phyloP scores from a whole-genome alignment of 2,329 filamentous ascomycete genomes.

The Diaporthe citriasiana region DNA sequence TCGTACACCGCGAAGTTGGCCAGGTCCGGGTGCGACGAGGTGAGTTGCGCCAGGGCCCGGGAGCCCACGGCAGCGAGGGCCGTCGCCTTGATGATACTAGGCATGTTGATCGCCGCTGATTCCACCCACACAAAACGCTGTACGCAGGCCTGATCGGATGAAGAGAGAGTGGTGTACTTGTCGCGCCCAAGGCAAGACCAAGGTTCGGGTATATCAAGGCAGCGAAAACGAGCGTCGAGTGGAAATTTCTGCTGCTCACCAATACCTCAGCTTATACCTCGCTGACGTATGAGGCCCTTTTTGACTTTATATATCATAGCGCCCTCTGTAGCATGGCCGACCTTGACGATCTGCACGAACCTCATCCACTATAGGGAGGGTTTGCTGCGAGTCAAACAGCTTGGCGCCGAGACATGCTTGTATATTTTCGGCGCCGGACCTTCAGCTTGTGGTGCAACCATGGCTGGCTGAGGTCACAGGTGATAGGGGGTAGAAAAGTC shows the following conservation, averaged over 20 bases:
- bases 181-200: slow-evolving; percentile 1
- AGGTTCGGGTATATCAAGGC: slow-evolving; percentile 2
- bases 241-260: background rate
- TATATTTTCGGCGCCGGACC: slow-evolving; percentile 4
- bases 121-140: background rate
- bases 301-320: slow-evolving; percentile 13
- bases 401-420: slow-evolving; percentile 21
- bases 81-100: background rate
- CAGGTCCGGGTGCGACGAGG: slow-evolving; percentile 36
- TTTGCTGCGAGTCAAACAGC: slow-evolving; percentile 24
- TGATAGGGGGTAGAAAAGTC: too few relatives aligned
- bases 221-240: background rate
- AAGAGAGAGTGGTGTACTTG: slow-evolving; percentile 5
- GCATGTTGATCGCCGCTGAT: background rate
- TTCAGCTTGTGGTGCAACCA: background rate
- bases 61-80: slow-evolving; percentile 30
- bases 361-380: background rate
- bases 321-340: background rate
- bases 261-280: background rate
- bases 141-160: background rate
- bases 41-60: slow-evolving; percentile 16
- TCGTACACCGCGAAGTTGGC: slow-evolving; percentile 39
- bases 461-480: too few relatives aligned
- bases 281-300: background rate
- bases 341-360: slow-evolving; percentile 13